Conservation (phyloP, 176 grass and related monocot genomes). For the Oryza officinalis region DNA sequence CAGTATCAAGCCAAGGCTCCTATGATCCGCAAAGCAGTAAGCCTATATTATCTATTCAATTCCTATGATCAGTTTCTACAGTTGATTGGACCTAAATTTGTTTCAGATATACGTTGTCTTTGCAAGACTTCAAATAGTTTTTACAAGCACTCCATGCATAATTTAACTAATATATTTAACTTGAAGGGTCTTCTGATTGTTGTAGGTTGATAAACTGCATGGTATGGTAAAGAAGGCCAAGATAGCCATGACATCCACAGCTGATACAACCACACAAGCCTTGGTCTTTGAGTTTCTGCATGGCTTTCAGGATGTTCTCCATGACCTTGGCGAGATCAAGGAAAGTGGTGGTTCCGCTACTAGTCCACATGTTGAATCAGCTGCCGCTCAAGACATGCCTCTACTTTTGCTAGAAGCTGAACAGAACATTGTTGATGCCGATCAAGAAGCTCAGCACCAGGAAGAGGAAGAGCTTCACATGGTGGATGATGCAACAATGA, state of each 20-base stretch:
- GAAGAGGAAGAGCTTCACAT: conserved; percentile 41
- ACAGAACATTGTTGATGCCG: conserved; percentile 23
- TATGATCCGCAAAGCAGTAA: conserved; percentile 62
- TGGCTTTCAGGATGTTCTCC: conserved; percentile 61
- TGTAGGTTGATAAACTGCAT: conserved; percentile 61
- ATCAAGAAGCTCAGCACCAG: conserved; percentile 42
- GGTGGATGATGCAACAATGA: conserved; percentile 24
- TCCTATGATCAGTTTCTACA: neutral
- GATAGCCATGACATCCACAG: conserved; percentile 44
- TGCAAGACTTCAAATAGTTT: conserved; percentile 25
- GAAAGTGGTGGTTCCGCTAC: conserved; percentile 28
- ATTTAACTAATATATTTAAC: conserved; percentile 10
- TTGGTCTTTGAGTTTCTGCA: conserved; percentile 55
- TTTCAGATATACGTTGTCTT: neutral
- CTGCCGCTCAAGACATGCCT: conserved; percentile 10
- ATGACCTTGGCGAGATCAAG: conserved; percentile 54
- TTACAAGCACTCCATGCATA: neutral
- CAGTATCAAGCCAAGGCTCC: conserved; percentile 50
- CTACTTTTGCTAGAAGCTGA: conserved; percentile 29
- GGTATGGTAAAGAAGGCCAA: conserved; percentile 56
- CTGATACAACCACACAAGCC: conserved; percentile 47
- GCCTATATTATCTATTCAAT: conserved; percentile 2
- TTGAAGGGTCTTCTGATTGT: conserved; percentile 17
- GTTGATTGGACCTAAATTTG: conserved; percentile 8
- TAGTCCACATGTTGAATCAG: conserved; percentile 25